Percentiles rank a stretch among this genome's conserved stretches.
These are phyloP conservation scores for Elongisporangium undulatum DNA, from an alignment of 352 stramenopile species.

Conservation along the genomic window DNA sequence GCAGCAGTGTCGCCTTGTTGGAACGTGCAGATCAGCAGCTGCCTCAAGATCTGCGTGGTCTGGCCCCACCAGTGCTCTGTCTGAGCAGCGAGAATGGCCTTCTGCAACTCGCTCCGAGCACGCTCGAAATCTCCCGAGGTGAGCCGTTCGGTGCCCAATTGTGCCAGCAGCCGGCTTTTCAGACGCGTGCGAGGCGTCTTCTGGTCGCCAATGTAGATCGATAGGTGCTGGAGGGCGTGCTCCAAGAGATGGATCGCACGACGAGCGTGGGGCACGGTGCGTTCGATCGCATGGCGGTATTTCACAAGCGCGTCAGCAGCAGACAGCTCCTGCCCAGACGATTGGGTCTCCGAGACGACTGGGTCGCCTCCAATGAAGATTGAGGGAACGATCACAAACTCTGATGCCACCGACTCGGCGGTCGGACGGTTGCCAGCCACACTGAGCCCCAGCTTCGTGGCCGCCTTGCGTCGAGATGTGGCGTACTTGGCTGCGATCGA, in stretches of 20 bases:
- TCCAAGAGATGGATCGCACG: slow-evolving; percentile 73
- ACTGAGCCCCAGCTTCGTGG: slow-evolving; percentile 46
- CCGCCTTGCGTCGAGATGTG: slow-evolving; percentile 65
- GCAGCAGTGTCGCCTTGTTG: slow-evolving; percentile 62
- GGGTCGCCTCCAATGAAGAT: slow-evolving; percentile 68
- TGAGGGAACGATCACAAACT: slow-evolving; percentile 73
- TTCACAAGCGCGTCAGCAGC: slow-evolving; percentile 44
- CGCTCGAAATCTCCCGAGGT: slow-evolving; percentile 65
- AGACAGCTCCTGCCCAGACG: slow-evolving; percentile 37
- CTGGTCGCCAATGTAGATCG: slow-evolving; percentile 57
- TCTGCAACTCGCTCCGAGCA: slow-evolving; percentile 59
- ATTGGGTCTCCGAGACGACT: slow-evolving; percentile 43
- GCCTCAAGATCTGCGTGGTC: slow-evolving; percentile 67
- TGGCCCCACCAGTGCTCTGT: slow-evolving; percentile 74
- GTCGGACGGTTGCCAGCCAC: slow-evolving; percentile 1
- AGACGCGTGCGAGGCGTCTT: slow-evolving; percentile 62
- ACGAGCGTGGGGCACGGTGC: slow-evolving; percentile 55
- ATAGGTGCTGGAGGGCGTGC: slow-evolving; percentile 71
- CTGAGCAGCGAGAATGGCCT: slow-evolving; percentile 52
- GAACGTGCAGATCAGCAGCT: slow-evolving; percentile 73
- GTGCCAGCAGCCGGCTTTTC: slow-evolving; percentile 70
- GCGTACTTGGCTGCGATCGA: slow-evolving; percentile 83
- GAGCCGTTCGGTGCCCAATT: slow-evolving; percentile 69
- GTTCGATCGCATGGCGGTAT: slow-evolving; percentile 61
- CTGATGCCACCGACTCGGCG: slow-evolving; percentile 22